Base-by-base conservation (phyloP, 2,329 filamentous ascomycete genomes). In the Pseudogymnoascus sp. region DNA sequence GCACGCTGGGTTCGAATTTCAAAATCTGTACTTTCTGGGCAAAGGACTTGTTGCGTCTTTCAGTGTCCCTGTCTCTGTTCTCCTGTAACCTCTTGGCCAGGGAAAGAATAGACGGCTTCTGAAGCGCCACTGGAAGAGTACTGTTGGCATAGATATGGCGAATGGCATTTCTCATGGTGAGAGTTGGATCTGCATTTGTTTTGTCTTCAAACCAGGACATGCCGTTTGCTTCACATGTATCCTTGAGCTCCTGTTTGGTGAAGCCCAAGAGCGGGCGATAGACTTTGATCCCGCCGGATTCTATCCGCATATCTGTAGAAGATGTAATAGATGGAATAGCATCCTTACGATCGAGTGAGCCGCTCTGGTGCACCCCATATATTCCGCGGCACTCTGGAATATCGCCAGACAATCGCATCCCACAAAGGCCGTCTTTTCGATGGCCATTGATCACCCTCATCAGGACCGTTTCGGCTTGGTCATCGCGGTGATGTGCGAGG, bases 401-500 rank as follows among this genome's bases (percentile, higher is more conserved):
- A 48, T 84, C 82, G 29, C 82, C 79, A 15, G 82, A 78, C 2
- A 78, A 68, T 8, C 80, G 81, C 68, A 96, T 94, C 3, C 89
- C 91, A 13, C 80, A 78, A 31, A 96, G 77, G 0, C 90, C 92
- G n/a, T 81, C 77, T n/a, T 84, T 83, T 2, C 82, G 77, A 68
- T 91, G 88, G 0, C 87, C 86, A 2, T 79, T 78, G 7, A 87
- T 74, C 36, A 97, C 74, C 42, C 94, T 84, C 86, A 92, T 89
- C 58, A 97, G 75, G 3, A 95, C 81, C 0, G 92, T 97, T 76
- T 99, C 94, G 62, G 92, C 89, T 71, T 94, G 91, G 70, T 99
- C 94, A 70, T 97, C 92, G 65, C 83, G 79, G 72, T 99, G 94
- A 71, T 99, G 94, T 3, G 88, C 94, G 29, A 95, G 77, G 39